Conservation (phyloP, 2,329 filamentous ascomycete species). For the Tolypocladium nubicola region DNA sequence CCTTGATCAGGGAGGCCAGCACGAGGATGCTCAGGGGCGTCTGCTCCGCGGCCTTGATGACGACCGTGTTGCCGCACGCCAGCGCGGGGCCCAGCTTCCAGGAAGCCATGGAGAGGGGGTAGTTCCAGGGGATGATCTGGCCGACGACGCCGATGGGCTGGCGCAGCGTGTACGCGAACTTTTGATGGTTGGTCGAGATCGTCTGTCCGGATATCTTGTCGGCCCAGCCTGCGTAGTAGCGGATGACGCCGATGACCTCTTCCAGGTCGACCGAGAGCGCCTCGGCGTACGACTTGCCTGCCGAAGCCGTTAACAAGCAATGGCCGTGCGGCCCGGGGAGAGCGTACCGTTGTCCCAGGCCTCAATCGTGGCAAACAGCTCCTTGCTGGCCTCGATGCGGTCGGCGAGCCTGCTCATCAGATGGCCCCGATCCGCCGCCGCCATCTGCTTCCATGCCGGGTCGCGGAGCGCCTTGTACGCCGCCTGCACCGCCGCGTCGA, state of each 20-base stretch:
- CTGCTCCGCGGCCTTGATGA: constrained; percentile 58
- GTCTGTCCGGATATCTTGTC: constrained; percentile 72
- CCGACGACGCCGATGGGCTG: constrained; percentile 69
- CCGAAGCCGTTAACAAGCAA: background rate
- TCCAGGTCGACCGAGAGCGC: constrained; percentile 55
- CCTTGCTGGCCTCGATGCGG: constrained; percentile 54
- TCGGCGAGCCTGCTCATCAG: constrained; percentile 63
- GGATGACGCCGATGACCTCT: constrained; percentile 34
- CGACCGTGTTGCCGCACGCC: constrained; percentile 52
- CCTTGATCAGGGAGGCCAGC: constrained; percentile 54
- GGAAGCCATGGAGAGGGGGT: constrained; percentile 34
- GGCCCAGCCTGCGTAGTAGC: constrained; percentile 70
- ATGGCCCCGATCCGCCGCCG: constrained; percentile 54
- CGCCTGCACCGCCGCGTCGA: constrained; percentile 20
- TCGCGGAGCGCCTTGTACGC: constrained; percentile 60
- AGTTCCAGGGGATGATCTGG: constrained; percentile 69
- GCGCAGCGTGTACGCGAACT: constrained; percentile 65
- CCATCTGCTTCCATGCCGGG: constrained; percentile 57
- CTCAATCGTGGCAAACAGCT: constrained; percentile 42
- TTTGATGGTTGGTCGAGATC: constrained; percentile 56
- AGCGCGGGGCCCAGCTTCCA: constrained; percentile 70
- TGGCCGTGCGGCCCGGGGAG: background rate
- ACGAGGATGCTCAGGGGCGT: constrained; percentile 56
- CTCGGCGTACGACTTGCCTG: constrained; percentile 43
- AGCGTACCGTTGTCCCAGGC: constrained; percentile 70